These are phyloP conservation scores for Hemisphaericaspora lyxosophila DNA, from an alignment of 1,139 yeast species.

Conservation along the genomic window DNA sequence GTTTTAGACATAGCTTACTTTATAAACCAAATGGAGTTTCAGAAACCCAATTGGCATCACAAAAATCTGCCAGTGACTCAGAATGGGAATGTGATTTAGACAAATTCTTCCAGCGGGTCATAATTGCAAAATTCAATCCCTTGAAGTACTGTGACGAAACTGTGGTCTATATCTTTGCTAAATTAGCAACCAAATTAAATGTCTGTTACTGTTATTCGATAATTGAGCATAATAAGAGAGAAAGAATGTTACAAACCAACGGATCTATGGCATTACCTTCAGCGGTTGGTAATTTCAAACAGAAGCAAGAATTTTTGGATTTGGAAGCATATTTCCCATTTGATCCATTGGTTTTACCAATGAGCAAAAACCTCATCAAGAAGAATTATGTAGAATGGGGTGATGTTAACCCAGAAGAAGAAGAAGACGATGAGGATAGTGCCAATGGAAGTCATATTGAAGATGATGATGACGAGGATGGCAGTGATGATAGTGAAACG, in stretches of 20 bases:
- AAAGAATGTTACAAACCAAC: constrained; percentile 44
- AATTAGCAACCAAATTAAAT: constrained; percentile 84
- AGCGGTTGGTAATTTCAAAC: constrained; percentile 42
- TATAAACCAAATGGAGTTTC: constrained; percentile 27
- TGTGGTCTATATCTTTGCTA: constrained; percentile 91
- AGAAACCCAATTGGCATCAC: constrained; percentile 12
- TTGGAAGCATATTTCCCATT: constrained; percentile 93
- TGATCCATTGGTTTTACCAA: constrained; percentile 81
- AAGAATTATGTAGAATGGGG: constrained; percentile 78
- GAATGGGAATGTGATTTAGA: constrained; percentile 85
- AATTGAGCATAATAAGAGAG: constrained; percentile 85
- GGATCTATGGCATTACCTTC: constrained; percentile 28
- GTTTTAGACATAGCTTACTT: constrained; percentile 74
- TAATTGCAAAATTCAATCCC: constrained; percentile 89
- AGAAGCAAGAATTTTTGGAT: constrained; percentile 78
- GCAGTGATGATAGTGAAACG: constrained; percentile 20
- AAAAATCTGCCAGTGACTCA: constrained; percentile 19
- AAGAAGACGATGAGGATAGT: constrained; percentile 65
- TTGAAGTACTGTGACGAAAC: constrained; percentile 90
- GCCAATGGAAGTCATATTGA: constrained; percentile 24
- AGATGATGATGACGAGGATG: constrained; percentile 14
- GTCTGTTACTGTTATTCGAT: constrained; percentile 92
- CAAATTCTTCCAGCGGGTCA: constrained; percentile 80
- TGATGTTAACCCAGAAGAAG: constrained; percentile 44
- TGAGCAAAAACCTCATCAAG: constrained; percentile 52